Evolutionary conservation across 257 asterid genomes (phyloP), one percentile per base, ranked within the genome.

Genomic region (Osmanthus fragrans): DNA sequence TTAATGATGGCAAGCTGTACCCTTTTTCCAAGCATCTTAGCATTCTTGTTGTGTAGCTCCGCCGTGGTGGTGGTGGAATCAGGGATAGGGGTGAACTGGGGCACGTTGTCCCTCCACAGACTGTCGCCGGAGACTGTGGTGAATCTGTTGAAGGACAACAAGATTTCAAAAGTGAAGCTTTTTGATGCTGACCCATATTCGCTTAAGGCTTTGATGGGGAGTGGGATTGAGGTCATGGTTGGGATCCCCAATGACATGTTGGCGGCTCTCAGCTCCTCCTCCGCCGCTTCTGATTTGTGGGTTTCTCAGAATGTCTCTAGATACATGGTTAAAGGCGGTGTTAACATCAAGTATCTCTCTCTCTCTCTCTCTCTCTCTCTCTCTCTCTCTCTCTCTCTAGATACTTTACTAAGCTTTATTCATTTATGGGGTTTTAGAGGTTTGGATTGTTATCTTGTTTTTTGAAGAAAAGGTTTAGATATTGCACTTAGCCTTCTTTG

Each of bases 81-180:
- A 3, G 99, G 83, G 18, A 87, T 92, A 39, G 97, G 99, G 9
- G 93, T 92, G 83, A 94, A 92, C 91, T 94, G 97, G 99, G 99
- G 97, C 12, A 89, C 97, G 34, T 18, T 92, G 56, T 73, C 99
- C 47, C 72, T 78, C 42, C 99, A 94, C 92, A 92, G 85, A 71
- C 78, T 91, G 23, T 80, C 96, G 37, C 94, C 99, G 74, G 78
- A 77, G 15, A 89, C 91, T 12, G 97, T 92, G 84, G 96, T 94
- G 88, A 86, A 92, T 90, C 97, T 94, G 27, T 60, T 94, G 82
- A 88, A 81, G 81, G 93, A 79, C 5, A 94, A 92, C 81, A 82
- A 83, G 87, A 92, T 94, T 71, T 45, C 33, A 7, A 94, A 92
- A 80, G 97, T 94, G 49, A 94, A 94, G 87, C 86, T 94, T 33